phyloP scores from a whole-genome alignment of 257 asterid genomes.

The Ballota nigra region DNA sequence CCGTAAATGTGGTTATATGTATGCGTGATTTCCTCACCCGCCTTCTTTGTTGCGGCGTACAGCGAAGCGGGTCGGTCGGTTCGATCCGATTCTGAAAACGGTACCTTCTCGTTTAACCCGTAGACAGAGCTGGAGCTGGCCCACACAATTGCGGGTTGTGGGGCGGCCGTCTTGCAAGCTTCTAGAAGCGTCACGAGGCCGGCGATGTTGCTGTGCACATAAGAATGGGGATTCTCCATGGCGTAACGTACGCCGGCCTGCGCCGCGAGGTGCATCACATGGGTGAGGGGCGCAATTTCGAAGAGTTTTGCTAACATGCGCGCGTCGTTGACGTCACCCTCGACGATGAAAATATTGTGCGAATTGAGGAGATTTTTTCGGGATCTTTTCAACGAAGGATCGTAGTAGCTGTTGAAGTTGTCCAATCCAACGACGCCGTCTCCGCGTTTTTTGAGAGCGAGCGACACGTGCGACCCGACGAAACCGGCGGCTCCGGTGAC shows the following conservation, averaged over 20 bases:
- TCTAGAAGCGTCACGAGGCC: constrained; percentile 73
- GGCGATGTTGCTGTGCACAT: constrained; percentile 72
- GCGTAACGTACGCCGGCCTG: constrained; percentile 89
- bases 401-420: constrained; percentile 67
- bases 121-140: constrained; percentile 90
- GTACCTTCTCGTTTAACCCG: constrained; percentile 61
- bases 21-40: constrained; percentile 72
- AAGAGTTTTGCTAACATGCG: constrained; percentile 48
- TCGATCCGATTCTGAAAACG: constrained; percentile 74
- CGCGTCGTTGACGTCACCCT: constrained; percentile 66
- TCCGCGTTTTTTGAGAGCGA: constrained; percentile 73
- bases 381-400: constrained; percentile 46
- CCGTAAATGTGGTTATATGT: constrained; percentile 77
- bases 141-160: constrained; percentile 74
- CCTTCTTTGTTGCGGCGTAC: constrained; percentile 78
- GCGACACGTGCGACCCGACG: constrained; percentile 67
- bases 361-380: constrained; percentile 37
- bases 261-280: constrained; percentile 85
- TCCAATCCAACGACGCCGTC: constrained; percentile 84
- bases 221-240: constrained; percentile 69
- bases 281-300: constrained; percentile 52
- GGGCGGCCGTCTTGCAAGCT: constrained; percentile 49
- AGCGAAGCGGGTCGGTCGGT: constrained; percentile 79
- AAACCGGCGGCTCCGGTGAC: constrained; percentile 88
- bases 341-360: constrained; percentile 37